Base-by-base conservation (phyloP, 2,329 filamentous ascomycete species). In the Trichoderma guizhouense region DNA sequence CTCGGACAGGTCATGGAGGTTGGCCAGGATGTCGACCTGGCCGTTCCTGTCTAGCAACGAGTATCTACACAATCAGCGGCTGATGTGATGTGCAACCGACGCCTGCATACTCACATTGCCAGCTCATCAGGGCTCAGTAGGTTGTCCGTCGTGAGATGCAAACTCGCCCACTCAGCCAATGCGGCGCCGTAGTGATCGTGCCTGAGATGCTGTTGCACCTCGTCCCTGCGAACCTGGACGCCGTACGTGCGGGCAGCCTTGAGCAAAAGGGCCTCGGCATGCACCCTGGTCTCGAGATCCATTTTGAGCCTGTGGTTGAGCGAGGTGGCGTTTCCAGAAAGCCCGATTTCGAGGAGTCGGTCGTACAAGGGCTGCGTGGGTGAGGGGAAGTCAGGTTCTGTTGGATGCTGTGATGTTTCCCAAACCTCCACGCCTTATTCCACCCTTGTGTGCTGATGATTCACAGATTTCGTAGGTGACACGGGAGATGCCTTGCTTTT, bases 61-160 rank as follows among this genome's bases (percentile, higher is more conserved):
- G 78, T 88, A 89, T 72, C 88, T 89, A 76, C 21, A 47, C 21
- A 21, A 47, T 28, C 28, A n/a, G 18, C 24, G 7, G 47, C n/a
- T 69, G 66, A 21, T n/a, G 15, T 74, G 64, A 76, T 63, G 51
- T 47, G 57, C 21, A 58, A 34, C 58, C 65, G 60, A 39, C 64
- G 55, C 24, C 58, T 60, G 15, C 26, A 34, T 39, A 76, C 83
- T 79, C 80, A 90, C 88, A 86, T 76, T 61, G 83, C 82, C 72
- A 88, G 79, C 79, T 90, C 88, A 75, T 89, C 85, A 70, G 80
- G 81, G 57, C 85, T 86, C 53, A 90, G 79, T 14, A 90, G 81
- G 30, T 86, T 88, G 73, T 89, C 86, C 2, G 80, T 76, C 14
- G 79, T 79, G 39, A 90, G 80, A 76, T 88, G 85, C 74, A 82